Conservation (phyloP, 2,329 filamentous ascomycete genomes). For the Penicillium sp. region DNA sequence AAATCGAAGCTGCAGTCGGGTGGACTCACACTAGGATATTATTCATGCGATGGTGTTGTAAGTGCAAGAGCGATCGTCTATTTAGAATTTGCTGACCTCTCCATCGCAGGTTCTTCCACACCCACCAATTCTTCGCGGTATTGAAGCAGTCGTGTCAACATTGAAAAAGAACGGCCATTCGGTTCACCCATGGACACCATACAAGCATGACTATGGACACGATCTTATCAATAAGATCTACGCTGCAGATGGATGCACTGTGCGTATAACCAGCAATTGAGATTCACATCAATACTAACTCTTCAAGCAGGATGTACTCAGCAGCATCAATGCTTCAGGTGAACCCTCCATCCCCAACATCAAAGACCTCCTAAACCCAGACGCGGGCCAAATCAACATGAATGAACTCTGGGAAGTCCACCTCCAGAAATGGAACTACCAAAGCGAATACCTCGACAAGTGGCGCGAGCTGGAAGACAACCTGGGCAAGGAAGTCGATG, state of each 20-base stretch:
- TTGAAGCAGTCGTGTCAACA: slow-evolving; percentile 26
- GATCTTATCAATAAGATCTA: slow-evolving; percentile 28
- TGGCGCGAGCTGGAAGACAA: slow-evolving; percentile 22
- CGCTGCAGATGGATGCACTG: slow-evolving; percentile 30
- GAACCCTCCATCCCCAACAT: slow-evolving; percentile 42
- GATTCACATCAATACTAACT: not conserved
- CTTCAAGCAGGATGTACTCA: slow-evolving; percentile 26
- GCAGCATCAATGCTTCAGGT: slow-evolving; percentile 29
- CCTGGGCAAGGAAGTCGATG: slow-evolving; percentile 30
- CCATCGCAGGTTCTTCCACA: slow-evolving; percentile 33
- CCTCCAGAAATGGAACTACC: slow-evolving; percentile 30
- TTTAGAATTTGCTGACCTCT: not conserved
- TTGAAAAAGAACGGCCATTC: slow-evolving; percentile 30
- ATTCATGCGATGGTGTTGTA: slow-evolving; percentile 31
- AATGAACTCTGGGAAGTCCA: slow-evolving; percentile 13
- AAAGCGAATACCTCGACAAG: slow-evolving; percentile 34
- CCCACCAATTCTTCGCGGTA: slow-evolving; percentile 36
- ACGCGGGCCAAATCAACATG: slow-evolving; percentile 6
- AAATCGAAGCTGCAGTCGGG: slow-evolving; percentile 20
- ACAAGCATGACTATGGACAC: slow-evolving; percentile 27
- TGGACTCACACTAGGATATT: slow-evolving; percentile 34
- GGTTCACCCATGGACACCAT: slow-evolving; percentile 32
- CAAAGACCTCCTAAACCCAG: slow-evolving; percentile 24
- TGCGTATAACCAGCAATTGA: slow-evolving; percentile 8
- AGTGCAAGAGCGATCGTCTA: slow-evolving; percentile 4